Evolutionary conservation across 352 stramenopile species (phyloP).

Genomic region (Phytopythium mirpurense): DNA sequence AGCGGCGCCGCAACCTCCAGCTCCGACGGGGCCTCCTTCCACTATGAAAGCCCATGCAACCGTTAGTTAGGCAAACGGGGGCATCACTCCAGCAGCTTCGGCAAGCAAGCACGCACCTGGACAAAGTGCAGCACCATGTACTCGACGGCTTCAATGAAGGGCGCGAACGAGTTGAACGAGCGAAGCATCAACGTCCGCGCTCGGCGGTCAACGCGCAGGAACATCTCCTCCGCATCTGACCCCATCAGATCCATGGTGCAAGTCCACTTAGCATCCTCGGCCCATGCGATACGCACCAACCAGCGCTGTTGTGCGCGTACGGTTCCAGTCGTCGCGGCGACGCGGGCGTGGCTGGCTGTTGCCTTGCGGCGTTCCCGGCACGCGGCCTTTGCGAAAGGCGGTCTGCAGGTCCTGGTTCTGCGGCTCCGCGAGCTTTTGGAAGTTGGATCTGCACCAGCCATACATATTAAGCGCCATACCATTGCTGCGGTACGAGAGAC

Average conservation of each 20-base stretch:
- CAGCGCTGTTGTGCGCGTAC: constrained; percentile 35
- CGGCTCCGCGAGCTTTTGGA: constrained; percentile 73
- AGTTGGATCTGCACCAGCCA: constrained; percentile 65
- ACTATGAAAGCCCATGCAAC: constrained; percentile 24
- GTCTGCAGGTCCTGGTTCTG: constrained; percentile 70
- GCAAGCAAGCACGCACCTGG: constrained; percentile 33
- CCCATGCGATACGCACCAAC: too few species aligned
- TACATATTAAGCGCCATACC: too few species aligned
- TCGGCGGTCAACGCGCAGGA: constrained; percentile 63
- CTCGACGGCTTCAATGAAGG: constrained; percentile 78
- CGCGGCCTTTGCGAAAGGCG: constrained; percentile 63
- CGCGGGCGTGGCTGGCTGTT: constrained; percentile 34
- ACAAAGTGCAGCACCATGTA: constrained; percentile 78
- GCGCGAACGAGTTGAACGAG: constrained; percentile 58
- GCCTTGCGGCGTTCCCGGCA: constrained; percentile 21
- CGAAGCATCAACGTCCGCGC: constrained; percentile 61
- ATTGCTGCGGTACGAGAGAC: neutral
- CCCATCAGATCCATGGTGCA: neutral
- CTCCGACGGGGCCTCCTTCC: constrained; percentile 65
- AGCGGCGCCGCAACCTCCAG: constrained; percentile 60
- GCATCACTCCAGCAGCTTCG: neutral
- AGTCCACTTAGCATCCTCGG: neutral
- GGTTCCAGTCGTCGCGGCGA: constrained; percentile 69
- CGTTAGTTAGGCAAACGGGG: neutral
- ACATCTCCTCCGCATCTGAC: constrained; percentile 76